These are phyloP conservation scores for Artemisia annua DNA, from an alignment of 129 eudicot genomes.

Conservation along the genomic window DNA sequence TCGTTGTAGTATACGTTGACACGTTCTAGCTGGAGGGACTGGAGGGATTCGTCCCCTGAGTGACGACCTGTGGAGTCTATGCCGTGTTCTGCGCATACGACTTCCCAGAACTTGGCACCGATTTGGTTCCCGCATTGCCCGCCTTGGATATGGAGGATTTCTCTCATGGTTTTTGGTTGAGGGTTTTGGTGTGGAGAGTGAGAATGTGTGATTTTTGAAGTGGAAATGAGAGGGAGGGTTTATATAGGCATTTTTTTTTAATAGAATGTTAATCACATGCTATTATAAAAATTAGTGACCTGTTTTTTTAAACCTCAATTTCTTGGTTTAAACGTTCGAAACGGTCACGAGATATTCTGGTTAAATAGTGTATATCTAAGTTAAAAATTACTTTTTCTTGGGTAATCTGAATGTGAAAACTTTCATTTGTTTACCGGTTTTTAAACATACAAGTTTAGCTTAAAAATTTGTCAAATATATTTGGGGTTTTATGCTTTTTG, in stretches of 20 bases:
- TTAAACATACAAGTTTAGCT: too few species aligned
- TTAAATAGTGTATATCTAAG: too few species aligned
- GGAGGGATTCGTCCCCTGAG: constrained; percentile 48
- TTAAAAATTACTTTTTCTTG: too few species aligned
- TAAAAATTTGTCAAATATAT: too few species aligned
- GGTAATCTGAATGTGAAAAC: too few species aligned
- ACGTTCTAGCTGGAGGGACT: constrained; percentile 66
- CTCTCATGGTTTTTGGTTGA: constrained; percentile 50
- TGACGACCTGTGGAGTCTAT: constrained; percentile 74
- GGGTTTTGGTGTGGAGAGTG: neutral
- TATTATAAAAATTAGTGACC: neutral
- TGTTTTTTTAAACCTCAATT: too few species aligned
- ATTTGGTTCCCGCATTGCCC: constrained; percentile 90
- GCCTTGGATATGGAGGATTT: constrained; percentile 80
- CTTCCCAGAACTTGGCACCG: constrained; percentile 86
- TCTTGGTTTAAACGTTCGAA: too few species aligned
- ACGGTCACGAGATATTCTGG: too few species aligned
- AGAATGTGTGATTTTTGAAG: constrained; percentile 20
- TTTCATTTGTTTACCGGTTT: too few species aligned
- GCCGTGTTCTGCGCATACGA: constrained; percentile 74
- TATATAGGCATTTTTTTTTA: constrained; percentile 18
- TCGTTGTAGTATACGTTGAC: constrained; percentile 79
- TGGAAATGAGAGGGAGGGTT: constrained; percentile 18
- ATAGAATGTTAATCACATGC: neutral
- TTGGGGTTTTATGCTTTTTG: too few species aligned